These are phyloP conservation scores for Baudoinia panamericana DNA, from an alignment of 495 filamentous ascomycete genomes.

Conservation along the genomic window DNA sequence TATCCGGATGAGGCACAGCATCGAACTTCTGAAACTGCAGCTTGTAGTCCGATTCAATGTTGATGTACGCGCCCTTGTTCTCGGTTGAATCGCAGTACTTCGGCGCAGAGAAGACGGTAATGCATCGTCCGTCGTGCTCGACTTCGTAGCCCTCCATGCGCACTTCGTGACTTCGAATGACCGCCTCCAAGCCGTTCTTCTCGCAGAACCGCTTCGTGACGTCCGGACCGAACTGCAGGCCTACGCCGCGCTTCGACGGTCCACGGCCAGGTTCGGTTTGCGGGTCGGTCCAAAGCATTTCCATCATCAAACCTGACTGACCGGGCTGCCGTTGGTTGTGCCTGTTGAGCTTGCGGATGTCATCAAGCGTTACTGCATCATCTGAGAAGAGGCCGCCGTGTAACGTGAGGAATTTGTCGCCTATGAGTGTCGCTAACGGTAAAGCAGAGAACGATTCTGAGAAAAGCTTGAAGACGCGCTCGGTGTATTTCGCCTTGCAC, in stretches of 20 bases:
- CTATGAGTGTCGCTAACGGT: constrained; percentile 83
- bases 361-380: constrained; percentile 81
- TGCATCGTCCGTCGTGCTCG: constrained; percentile 90
- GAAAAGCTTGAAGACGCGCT: constrained; percentile 91
- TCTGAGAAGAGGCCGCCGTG: constrained; percentile 97
- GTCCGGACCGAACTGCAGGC: constrained; percentile 92
- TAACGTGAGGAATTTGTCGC: constrained; percentile 79
- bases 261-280: constrained; percentile 73
- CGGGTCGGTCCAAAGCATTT: constrained; percentile 99
- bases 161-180: constrained; percentile 96
- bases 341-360: constrained; percentile 82
- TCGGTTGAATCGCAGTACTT: constrained; percentile 96
- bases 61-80: constrained; percentile 98
- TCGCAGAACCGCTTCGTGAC: constrained; percentile 96
- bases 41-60: constrained; percentile 84
- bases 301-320: constrained; percentile 95
- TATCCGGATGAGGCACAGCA: constrained; percentile 87
- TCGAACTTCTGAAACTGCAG: constrained; percentile 85
- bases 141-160: constrained; percentile 93
- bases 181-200: constrained; percentile 79
- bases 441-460: constrained; percentile 95
- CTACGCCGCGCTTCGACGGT: constrained; percentile 92
- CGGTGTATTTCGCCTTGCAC: constrained; percentile 94
- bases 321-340: constrained; percentile 93
- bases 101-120: constrained; percentile 97